These are phyloP conservation scores for Malassezia globosa DNA, from an alignment of 1,284 basidiomycete species.

Conservation along the genomic window DNA sequence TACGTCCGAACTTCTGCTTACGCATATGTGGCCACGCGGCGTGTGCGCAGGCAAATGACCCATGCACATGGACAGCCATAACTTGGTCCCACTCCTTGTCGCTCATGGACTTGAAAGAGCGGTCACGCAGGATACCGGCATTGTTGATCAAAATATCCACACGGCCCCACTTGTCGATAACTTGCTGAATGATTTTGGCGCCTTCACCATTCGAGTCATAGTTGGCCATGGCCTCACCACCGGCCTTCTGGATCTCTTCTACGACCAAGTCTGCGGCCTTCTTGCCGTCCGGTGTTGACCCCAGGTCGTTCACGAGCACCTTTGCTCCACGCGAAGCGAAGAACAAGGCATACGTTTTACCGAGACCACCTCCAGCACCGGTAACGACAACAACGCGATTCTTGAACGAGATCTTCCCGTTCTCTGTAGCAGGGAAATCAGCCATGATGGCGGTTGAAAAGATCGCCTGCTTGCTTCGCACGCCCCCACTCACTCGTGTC, in stretches of 20 bases:
- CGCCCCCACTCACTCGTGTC: not conserved
- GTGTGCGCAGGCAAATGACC: slow-evolving; percentile 85
- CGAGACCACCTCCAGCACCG: slow-evolving; percentile 88
- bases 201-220: slow-evolving; percentile 83
- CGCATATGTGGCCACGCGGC: slow-evolving; percentile 90
- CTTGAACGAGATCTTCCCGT: slow-evolving; percentile 56
- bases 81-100: slow-evolving; percentile 52
- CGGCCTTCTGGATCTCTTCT: slow-evolving; percentile 63
- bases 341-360: slow-evolving; percentile 72
- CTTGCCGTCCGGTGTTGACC: slow-evolving; percentile 64
- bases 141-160: slow-evolving; percentile 65
- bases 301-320: slow-evolving; percentile 56
- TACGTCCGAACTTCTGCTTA: slow-evolving; percentile 60
- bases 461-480: not conserved
- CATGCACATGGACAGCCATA: slow-evolving; percentile 81
- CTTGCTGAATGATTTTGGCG: slow-evolving; percentile 71
- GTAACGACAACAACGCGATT: slow-evolving; percentile 87
- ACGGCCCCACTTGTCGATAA: slow-evolving; percentile 76
- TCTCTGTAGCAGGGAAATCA: slow-evolving; percentile 39
- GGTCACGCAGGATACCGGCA: slow-evolving; percentile 77
- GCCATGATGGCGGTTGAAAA: slow-evolving; percentile 24
- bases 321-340: slow-evolving; percentile 76
- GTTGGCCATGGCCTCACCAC: slow-evolving; percentile 61
- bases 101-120: slow-evolving; percentile 49
- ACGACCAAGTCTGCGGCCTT: slow-evolving; percentile 85